These are phyloP conservation scores for Talaromyces sp. DNA, from an alignment of 2,329 filamentous ascomycete genomes.

Conservation along the genomic window DNA sequence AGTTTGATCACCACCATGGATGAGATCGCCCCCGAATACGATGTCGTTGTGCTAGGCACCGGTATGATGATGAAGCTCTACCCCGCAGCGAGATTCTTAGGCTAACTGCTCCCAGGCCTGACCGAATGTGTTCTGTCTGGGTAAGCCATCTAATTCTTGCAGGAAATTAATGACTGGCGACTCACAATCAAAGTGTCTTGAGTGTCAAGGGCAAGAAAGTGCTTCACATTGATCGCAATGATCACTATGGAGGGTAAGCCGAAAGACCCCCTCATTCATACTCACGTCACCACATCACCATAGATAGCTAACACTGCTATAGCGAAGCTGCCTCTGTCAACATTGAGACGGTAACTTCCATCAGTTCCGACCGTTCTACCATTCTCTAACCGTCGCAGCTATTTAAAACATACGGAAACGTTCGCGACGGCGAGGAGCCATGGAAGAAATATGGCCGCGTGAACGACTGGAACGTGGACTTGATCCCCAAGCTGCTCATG, in stretches of 20 bases:
- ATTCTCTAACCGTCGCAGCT: conserved; percentile 59
- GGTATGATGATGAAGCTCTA: conserved; percentile 55
- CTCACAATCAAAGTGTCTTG: conserved; percentile 63
- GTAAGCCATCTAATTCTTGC: conserved; percentile 50
- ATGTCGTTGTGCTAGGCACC: conserved; percentile 97
- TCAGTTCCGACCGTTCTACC: not conserved
- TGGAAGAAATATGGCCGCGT: conserved; percentile 97
- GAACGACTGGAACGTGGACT: conserved; percentile 99
- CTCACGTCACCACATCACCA: conserved; percentile 16
- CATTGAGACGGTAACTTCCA: conserved; percentile 71
- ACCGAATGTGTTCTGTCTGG: conserved; percentile 99
- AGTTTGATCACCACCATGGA: conserved; percentile 65
- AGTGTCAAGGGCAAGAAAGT: conserved; percentile 99
- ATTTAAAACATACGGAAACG: conserved; percentile 95
- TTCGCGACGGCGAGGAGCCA: conserved; percentile 72
- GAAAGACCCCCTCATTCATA: conserved; percentile 12
- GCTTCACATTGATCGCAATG: conserved; percentile 96
- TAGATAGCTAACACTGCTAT: conserved; percentile 31
- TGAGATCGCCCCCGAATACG: conserved; percentile 97
- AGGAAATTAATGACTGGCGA: not conserved
- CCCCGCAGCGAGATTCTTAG: conserved; percentile 26
- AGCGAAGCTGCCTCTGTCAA: conserved; percentile 96
- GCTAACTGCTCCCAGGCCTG: conserved; percentile 62
- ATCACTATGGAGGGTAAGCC: conserved; percentile 93
- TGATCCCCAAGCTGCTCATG: conserved; percentile 98